Percentiles rank a stretch among this genome's conserved stretches.
Evolutionary conservation across 1,139 yeast genomes (phyloP).

Genomic region (Nakaseomyces uthaithaninus): DNA sequence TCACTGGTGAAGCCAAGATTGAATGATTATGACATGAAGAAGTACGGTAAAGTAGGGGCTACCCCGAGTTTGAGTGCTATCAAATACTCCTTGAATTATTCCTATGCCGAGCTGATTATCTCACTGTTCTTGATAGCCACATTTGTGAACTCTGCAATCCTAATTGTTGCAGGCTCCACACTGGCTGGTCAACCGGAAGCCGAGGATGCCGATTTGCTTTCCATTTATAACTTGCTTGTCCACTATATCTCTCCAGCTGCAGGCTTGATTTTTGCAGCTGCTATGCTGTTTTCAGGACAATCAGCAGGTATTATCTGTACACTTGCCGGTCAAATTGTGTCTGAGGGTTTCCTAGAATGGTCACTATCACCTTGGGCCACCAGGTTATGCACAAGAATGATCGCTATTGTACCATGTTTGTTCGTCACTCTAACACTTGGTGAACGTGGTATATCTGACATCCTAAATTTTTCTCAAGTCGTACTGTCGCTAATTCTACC

Average conservation of each 20-base stretch:
- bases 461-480: conserved; percentile 82
- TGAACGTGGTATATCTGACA: conserved; percentile 72
- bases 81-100: conserved; percentile 57
- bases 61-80: conserved; percentile 66
- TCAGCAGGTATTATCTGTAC: conserved; percentile 98
- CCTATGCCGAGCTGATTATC: conserved; percentile 67
- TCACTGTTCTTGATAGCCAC: conserved; percentile 74
- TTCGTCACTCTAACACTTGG: conserved; percentile 72
- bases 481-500: conserved; percentile 78
- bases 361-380: conserved; percentile 79
- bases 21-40: conserved; percentile 65
- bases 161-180: conserved; percentile 81
- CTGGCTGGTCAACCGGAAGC: conserved; percentile 60
- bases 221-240: conserved; percentile 69
- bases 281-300: conserved; percentile 90
- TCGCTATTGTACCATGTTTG: conserved; percentile 86
- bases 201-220: conserved; percentile 76
- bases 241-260: conserved; percentile 80
- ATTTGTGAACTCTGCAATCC: conserved; percentile 76
- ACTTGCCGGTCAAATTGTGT: conserved; percentile 91
- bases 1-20: conserved; percentile 89
- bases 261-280: conserved; percentile 85
- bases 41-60: conserved; percentile 33
- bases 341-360: conserved; percentile 89
- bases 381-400: conserved; percentile 69